Evolutionary conservation across 176 grass and related monocot genomes (phyloP).

Genomic region (Elymus sibiricus): DNA sequence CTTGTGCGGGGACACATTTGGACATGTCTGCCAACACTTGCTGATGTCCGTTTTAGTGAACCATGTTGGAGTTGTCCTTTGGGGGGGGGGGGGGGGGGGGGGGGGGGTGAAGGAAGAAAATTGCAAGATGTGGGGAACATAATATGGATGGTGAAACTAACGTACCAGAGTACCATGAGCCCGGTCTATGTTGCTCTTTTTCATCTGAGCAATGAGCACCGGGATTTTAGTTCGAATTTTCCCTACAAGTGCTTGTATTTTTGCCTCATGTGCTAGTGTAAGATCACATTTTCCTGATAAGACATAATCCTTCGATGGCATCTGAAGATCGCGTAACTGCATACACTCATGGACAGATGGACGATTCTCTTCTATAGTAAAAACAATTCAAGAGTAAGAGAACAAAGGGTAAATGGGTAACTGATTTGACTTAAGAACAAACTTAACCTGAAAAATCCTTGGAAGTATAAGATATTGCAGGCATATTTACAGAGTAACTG

Average conservation of each 20-base stretch:
- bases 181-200: neutral
- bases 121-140: too few species aligned
- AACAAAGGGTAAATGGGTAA: neutral
- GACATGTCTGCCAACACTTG: too few species aligned
- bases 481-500: neutral
- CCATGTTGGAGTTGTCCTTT: too few species aligned
- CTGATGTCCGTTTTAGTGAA: too few species aligned
- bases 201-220: constrained; percentile 20
- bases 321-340: neutral
- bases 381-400: neutral
- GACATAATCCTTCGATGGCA: neutral
- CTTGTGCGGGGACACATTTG: too few species aligned
- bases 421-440: neutral
- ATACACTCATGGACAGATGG: neutral
- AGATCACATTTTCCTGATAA: neutral
- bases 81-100: too few species aligned
- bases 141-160: neutral
- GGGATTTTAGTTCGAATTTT: neutral
- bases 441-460: constrained; percentile 32
- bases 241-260: neutral
- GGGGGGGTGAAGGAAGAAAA: too few species aligned
- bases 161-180: neutral
- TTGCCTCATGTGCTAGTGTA: neutral
- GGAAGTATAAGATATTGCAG: neutral
- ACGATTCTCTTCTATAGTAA: neutral